phyloP scores from a whole-genome alignment of 371 early-diverging fungal genomes.

The Rhizomucor pusillus region DNA sequence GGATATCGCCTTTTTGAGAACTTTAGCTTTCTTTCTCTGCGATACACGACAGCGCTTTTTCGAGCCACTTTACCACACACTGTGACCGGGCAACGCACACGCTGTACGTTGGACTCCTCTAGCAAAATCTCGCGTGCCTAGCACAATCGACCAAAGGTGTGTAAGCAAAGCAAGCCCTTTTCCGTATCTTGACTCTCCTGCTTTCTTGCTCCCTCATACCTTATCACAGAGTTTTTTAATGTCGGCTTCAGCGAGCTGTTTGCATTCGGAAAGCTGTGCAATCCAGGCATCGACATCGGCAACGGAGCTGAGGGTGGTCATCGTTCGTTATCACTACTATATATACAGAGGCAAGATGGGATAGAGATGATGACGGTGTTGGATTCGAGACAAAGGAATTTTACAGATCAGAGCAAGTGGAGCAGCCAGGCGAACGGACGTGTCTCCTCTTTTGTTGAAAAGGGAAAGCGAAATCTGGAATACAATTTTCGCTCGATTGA shows the following conservation, averaged over 20 bases:
- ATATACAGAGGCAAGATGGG: conserved; percentile 2
- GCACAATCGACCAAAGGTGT: conserved; percentile 1
- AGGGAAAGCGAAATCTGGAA: no score
- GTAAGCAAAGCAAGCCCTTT: not conserved
- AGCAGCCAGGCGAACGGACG: no score
- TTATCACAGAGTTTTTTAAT: conserved; percentile 96
- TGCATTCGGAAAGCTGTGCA: conserved; percentile 83
- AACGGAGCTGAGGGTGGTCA: conserved; percentile 44
- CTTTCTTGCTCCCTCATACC: conserved; percentile 34
- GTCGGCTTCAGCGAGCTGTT: conserved; percentile 87
- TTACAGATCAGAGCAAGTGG: no score
- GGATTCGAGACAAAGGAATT: not conserved
- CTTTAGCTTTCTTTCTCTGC: conserved; percentile 4
- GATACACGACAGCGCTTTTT: not conserved
- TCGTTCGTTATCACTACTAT: conserved; percentile 13
- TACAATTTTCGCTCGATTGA: no score
- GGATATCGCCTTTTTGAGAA: conserved; percentile 72
- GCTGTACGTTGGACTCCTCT: conserved; percentile 96
- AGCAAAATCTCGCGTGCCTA: conserved; percentile 91
- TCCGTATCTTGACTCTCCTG: no score
- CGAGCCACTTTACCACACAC: conserved; percentile 75
- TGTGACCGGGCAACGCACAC: conserved; percentile 93
- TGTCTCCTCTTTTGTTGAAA: no score
- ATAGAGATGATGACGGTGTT: conserved; percentile 3
- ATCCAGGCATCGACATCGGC: conserved; percentile 86